Base-by-base conservation (phyloP, 148 eudicot species). In the Arbutus unedo region DNA sequence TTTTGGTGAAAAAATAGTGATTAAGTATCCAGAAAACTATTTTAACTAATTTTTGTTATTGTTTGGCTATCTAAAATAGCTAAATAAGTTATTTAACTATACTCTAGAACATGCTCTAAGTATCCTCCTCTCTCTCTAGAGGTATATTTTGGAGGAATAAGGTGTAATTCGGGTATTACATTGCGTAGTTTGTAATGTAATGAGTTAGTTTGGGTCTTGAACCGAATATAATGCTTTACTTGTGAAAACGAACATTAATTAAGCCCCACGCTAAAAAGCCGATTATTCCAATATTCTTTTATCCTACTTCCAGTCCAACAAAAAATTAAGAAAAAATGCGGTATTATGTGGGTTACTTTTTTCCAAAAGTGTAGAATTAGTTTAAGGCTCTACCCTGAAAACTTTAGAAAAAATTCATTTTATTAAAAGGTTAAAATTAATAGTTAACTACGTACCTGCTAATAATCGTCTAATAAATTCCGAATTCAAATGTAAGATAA, bases 121-220 rank as follows among this genome's bases (percentile, higher is more conserved):
- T 31, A 31, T 31, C 38, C 38, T 31, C 1, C 38, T 31, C 38
- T 31, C 38, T 31, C 38, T 31, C 0, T 31, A 31, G 38, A 31
- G 38, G 38, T 50, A 50, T 51, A 38, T 7, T 8, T 23, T 1
- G 19, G 6, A 25, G 75, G 82, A 66, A 80, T 80, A 50, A 80
- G 15, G 14, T 8, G 49, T 25, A 80, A 51, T 68, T 68, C 56
- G 75, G 41, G 62, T 68, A 68, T 31, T 19, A 50, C 60, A 68
- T 80, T 8, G 76, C 82, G 82, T 80, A 53, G 18, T 31, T 80
- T 51, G 75, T 82, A 66, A 66, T 66, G 41, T 66, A 54, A 47
- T 81, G 71, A 75, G 79, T 82, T 15, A 4, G 84, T 57, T 60
- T 82, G 82, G 68, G 68, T 49, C 79, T 82, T 75, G 84, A 82